Base-by-base conservation (phyloP, 2,329 filamentous ascomycete species). In the Alternaria viburni region DNA sequence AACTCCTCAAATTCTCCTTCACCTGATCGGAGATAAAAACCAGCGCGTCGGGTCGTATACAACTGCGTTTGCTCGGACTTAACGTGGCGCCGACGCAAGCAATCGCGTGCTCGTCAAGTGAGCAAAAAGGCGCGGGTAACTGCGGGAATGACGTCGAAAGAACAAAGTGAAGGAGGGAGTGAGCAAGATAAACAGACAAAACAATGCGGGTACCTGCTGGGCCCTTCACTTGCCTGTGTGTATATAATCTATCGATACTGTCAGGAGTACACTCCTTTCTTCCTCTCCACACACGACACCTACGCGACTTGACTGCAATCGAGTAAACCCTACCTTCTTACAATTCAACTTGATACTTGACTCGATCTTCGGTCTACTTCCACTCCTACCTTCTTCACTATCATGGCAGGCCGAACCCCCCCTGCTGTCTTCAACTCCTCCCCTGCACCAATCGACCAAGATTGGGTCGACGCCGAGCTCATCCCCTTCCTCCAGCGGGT, bases 391-490 rank as follows among this genome's bases (percentile, higher is more conserved):
- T 7, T 50, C 11, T 19, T 25, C n/a, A n/a, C n/a, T n/a, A n/a
- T n/a, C 8, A 43, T 21, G 26, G 8, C 17, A 3, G n/a, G 15
- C 21, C n/a, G 15, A 12, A 50, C 17, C 1, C 30, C 13, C 2
- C 30, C 19, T 15, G 19, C 49, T 1, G 8, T 28, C 19, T 9
- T 15, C 6, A 21, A 52, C 19, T 9, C 46, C 12, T 36, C 49
- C 1, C 8, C 49, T 15, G 28, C 30, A 8, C 49, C 49, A 4
- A 30, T 61, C 9, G 23, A 58, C n/a, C 43, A 58, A 19, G 28
- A 52, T 3, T 68, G 63, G 66, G 58, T 45, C 2, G 13, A 44
- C 12, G 3, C 36, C 3, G 66, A 68, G 30, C 58, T 68, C 0
- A 51, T 68, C 6, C 58, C 63, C 2, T 59, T 68, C 11, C 56